Conservation (phyloP, 1,139 yeast species). For the Wickerhamomyces sp. region DNA sequence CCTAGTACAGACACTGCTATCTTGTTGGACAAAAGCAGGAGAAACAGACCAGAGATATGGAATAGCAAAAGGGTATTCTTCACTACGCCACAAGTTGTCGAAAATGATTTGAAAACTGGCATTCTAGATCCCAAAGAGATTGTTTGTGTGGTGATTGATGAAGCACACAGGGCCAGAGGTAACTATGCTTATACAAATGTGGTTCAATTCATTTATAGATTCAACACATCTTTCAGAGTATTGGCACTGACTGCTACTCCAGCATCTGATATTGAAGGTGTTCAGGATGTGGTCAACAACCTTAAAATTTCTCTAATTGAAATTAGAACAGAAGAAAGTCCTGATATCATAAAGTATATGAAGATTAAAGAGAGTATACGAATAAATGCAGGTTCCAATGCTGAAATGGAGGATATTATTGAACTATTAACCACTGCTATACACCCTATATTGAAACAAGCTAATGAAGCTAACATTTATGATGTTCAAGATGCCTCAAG, state of each 20-base stretch:
- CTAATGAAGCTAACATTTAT: slow-evolving; percentile 59
- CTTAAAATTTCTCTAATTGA: slow-evolving; percentile 74
- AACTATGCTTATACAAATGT: slow-evolving; percentile 86
- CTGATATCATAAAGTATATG: slow-evolving; percentile 77
- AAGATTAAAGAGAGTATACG: slow-evolving; percentile 63
- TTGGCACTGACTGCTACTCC: slow-evolving; percentile 96
- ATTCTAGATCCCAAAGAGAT: slow-evolving; percentile 69
- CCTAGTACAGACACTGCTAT: slow-evolving; percentile 76
- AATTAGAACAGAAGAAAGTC: slow-evolving; percentile 78
- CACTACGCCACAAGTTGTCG: slow-evolving; percentile 95
- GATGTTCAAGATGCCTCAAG: slow-evolving; percentile 60
- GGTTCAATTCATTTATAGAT: slow-evolving; percentile 58
- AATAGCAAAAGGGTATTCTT: slow-evolving; percentile 72
- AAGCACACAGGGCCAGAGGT: slow-evolving; percentile 92
- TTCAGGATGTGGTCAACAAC: slow-evolving; percentile 77
- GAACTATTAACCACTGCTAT: slow-evolving; percentile 56
- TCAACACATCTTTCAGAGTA: slow-evolving; percentile 64
- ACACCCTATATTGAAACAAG: slow-evolving; percentile 57
- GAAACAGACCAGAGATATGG: slow-evolving; percentile 75
- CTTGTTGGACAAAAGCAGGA: slow-evolving; percentile 64
- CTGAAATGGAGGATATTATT: slow-evolving; percentile 49
- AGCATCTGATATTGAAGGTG: slow-evolving; percentile 80
- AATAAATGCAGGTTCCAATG: slow-evolving; percentile 48
- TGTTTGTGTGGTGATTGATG: slow-evolving; percentile 81
- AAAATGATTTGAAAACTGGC: slow-evolving; percentile 79